These are phyloP conservation scores for Dictyostelium capitatum DNA, from an alignment of 78 protist genomes.

Conservation along the genomic window DNA sequence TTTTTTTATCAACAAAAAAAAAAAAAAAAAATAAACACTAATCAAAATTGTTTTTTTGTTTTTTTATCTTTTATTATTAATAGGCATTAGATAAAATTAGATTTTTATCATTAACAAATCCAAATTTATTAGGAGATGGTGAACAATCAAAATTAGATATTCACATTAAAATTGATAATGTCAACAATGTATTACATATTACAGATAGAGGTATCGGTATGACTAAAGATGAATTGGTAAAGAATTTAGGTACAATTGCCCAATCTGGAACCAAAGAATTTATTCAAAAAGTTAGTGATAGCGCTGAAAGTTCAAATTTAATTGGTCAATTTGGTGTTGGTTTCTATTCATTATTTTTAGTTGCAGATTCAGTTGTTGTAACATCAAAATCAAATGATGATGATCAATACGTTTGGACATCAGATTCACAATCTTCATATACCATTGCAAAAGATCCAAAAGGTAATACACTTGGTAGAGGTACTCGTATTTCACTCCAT, in stretches of 20 bases:
- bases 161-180: conserved; percentile 93
- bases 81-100: conserved; percentile 93
- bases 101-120: conserved; percentile 94
- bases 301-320: conserved; percentile 73
- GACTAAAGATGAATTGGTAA: conserved; percentile 96
- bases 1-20: not conserved
- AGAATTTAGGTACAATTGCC: conserved; percentile 98
- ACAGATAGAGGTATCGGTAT: conserved; percentile 99
- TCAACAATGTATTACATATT: conserved; percentile 91
- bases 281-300: conserved; percentile 40
- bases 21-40: too few relatives aligned
- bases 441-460: conserved; percentile 91
- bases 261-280: conserved; percentile 96
- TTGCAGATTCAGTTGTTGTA: conserved; percentile 97
- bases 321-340: conserved; percentile 99
- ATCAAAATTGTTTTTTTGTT: conserved; percentile 19
- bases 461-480: conserved; percentile 97
- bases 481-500: conserved; percentile 94
- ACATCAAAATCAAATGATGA: conserved; percentile 95
- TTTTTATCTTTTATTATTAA: not conserved
- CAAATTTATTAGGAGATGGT: conserved; percentile 89
- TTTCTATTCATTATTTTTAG: conserved; percentile 99
- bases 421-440: conserved; percentile 91
- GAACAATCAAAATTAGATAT: conserved; percentile 94
- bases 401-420: conserved; percentile 97